Base-by-base conservation (phyloP, 2,329 filamentous ascomycete genomes). In the Fusarium poae region DNA sequence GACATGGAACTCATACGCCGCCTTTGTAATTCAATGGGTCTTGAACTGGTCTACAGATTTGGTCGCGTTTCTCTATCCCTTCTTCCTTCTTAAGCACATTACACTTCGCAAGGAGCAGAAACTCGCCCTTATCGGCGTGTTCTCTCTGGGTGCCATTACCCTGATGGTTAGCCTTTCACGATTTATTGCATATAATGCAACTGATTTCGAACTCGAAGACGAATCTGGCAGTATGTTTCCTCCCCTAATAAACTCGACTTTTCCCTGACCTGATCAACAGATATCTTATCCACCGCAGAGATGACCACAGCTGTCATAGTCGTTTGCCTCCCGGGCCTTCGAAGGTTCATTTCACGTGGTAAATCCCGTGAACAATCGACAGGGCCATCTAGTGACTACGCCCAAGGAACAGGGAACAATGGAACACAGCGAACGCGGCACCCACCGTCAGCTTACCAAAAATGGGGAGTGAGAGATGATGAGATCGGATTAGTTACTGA, bases 291-390 rank as follows among this genome's bases (percentile, higher is more conserved):
- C 3, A 62, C 61, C 5, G 58, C 60, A 2, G 60, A 63, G 12
- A 63, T 63, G 58, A 57, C 43, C 6, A 57, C 60, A 20, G 58
- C 50, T 2, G 58, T 63, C 3, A 57, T 63, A 8, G 60, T 63
- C 2, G 58, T 57, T 9, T 63, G 50, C 3, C 58, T 63, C 1
- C 60, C 60, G 0, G 58, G 60, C 9, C 60, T 63, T 16, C 60
- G 60, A 49, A 39, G 43, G 18, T 63, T 63, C 10, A 25, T 63
- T 9, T 29, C 27, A 15, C 50, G 58, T n/a, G 37, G 50, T 6
- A 63, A 63, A n/a, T 39, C 60, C 48, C 44, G 50, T 2, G 35
- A 16, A 5, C 48, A 50, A 43, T 23, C 60, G 18, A 49, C 58
- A 4, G 48, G 48, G 10, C 48, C 43, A n/a, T 27, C 43, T 0